Conservation (phyloP, 1,284 basidiomycete genomes). For the Tilletia indica region DNA sequence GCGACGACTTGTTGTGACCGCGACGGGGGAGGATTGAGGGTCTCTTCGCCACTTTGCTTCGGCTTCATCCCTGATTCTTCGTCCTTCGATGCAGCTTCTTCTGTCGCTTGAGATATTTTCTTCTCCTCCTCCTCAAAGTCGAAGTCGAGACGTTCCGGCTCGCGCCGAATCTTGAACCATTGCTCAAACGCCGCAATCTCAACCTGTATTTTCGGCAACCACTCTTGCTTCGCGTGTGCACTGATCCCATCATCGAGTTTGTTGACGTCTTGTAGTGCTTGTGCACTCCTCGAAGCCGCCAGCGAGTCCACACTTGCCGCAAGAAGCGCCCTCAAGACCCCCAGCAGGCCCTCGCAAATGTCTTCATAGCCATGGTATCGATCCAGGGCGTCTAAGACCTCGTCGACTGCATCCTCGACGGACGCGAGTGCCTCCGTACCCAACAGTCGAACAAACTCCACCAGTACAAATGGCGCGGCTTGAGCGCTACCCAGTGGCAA, state of each 20-base stretch:
- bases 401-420: conserved; percentile 54
- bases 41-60: not conserved
- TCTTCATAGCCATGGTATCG: conserved; percentile 44
- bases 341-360: conserved; percentile 41
- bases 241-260: too few relatives aligned
- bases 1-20: conserved; percentile 31
- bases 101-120: not conserved
- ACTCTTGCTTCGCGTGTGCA: not conserved
- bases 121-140: conserved; percentile 3
- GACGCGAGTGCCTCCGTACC: conserved; percentile 46
- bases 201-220: conserved; percentile 6
- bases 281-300: not conserved
- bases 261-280: too few relatives aligned
- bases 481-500: conserved; percentile 26
- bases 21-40: conserved; percentile 6
- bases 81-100: not conserved
- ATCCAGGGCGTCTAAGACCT: conserved; percentile 52
- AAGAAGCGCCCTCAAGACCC: conserved; percentile 37
- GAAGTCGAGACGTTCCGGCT: conserved; percentile 5
- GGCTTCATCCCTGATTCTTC: not conserved
- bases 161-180: conserved; percentile 19
- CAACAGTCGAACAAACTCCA: conserved; percentile 49
- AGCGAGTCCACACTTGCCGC: conserved; percentile 10
- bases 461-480: conserved; percentile 50
- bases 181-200: conserved; percentile 22